Conservation (phyloP, 768 basidiomycete genomes). For the Mycena galopus region DNA sequence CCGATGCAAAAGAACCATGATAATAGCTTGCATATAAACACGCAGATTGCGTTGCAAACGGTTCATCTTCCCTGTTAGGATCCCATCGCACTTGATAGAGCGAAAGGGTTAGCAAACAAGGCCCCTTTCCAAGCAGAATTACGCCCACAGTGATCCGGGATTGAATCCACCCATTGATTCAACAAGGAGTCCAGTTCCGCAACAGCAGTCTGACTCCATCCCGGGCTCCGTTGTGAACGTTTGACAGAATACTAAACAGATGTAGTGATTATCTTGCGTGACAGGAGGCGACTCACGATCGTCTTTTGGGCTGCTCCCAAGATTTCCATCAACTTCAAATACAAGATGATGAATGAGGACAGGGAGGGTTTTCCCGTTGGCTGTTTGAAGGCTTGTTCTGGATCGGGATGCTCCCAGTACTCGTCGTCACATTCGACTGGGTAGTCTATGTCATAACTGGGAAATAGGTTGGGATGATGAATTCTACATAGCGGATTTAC, state of each 20-base stretch:
- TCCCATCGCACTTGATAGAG: slow-evolving; percentile 60
- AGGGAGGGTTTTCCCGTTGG: slow-evolving; percentile 60
- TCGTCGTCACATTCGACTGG: slow-evolving; percentile 73
- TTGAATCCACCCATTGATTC: slow-evolving; percentile 63
- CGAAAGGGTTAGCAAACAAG: background rate
- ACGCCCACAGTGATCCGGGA: slow-evolving; percentile 57
- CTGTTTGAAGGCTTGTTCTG: slow-evolving; percentile 59
- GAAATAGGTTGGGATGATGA: slow-evolving; percentile 43
- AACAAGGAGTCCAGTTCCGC: slow-evolving; percentile 65
- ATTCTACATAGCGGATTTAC: slow-evolving; percentile 35
- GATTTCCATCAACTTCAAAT: slow-evolving; percentile 61
- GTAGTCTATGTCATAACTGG: slow-evolving; percentile 61
- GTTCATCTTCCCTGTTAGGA: slow-evolving; percentile 52
- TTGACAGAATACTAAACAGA: slow-evolving; percentile 25
- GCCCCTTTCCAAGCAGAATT: background rate
- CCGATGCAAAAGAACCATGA: slow-evolving; percentile 35
- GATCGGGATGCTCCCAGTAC: slow-evolving; percentile 63
- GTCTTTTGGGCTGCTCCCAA: slow-evolving; percentile 64
- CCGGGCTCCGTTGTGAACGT: slow-evolving; percentile 28
- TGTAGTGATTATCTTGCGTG: background rate
- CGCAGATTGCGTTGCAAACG: slow-evolving; percentile 64
- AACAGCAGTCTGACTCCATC: slow-evolving; percentile 58
- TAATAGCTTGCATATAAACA: slow-evolving; percentile 63
- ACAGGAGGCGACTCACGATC: slow-evolving; percentile 53
- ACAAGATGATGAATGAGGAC: slow-evolving; percentile 55